These are phyloP conservation scores for Aspergillus clavatus DNA, from an alignment of 2,329 filamentous ascomycete species.

Conservation along the genomic window DNA sequence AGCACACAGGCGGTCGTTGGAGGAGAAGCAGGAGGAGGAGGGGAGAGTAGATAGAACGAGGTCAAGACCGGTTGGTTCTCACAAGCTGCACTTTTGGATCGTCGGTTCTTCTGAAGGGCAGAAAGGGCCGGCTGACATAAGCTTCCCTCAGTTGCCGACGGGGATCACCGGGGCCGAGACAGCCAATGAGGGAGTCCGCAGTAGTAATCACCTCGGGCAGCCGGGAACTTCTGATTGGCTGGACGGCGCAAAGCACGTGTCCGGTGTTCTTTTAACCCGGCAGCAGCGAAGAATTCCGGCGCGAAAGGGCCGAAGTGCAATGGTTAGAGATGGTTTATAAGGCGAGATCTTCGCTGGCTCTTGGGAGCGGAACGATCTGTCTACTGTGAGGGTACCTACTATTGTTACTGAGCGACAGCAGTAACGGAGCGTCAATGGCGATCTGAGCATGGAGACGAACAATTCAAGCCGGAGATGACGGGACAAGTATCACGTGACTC, in stretches of 20 bases:
- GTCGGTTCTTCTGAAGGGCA: slow-evolving; percentile 20
- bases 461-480: no score
- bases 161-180: slow-evolving; percentile 24
- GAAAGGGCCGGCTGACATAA: slow-evolving; percentile 34
- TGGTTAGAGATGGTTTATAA: not conserved
- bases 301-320: slow-evolving; percentile 10
- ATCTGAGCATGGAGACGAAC: no score
- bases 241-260: slow-evolving; percentile 25
- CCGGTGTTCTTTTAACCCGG: slow-evolving; percentile 23
- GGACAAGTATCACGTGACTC: slow-evolving; percentile 8
- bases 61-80: slow-evolving; percentile 13
- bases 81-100: slow-evolving; percentile 25
- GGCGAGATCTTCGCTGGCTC: no score
- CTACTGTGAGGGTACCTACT: no score
- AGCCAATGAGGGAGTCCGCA: slow-evolving; percentile 30
- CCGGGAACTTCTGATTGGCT: slow-evolving; percentile 27
- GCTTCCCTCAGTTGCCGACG: slow-evolving; percentile 31
- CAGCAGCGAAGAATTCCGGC: slow-evolving; percentile 20
- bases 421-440: no score
- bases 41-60: slow-evolving; percentile 15
- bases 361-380: no score
- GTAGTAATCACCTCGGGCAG: slow-evolving; percentile 37
- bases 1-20: slow-evolving; percentile 7
- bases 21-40: slow-evolving; percentile 17
- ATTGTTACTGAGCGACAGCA: no score